Conservation (phyloP, 345 rosid genomes). For the Eucalyptus coolabah region DNA sequence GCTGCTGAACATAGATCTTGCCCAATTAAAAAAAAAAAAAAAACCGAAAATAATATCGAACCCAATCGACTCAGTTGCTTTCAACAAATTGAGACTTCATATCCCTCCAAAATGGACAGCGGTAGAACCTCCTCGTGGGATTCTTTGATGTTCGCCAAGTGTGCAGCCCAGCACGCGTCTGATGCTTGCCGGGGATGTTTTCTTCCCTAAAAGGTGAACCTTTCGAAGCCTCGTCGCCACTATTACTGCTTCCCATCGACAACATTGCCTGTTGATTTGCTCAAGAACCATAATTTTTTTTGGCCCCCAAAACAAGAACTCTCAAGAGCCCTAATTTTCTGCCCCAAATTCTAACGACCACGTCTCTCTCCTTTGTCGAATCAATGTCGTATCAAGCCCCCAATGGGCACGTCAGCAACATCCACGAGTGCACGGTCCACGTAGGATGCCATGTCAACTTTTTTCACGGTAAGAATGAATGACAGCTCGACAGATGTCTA, state of each 20-base stretch:
- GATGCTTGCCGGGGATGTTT: neutral
- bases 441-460: neutral
- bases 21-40: too few relatives aligned
- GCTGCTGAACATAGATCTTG: neutral
- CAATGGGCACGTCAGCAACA: neutral
- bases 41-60: neutral
- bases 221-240: neutral
- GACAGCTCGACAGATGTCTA: neutral
- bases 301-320: neutral
- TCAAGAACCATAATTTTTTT: neutral
- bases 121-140: neutral
- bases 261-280: neutral
- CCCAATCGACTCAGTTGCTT: neutral
- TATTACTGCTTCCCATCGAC: neutral
- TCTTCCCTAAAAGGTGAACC: neutral
- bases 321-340: neutral
- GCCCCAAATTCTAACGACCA: neutral
- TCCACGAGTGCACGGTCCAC: too few relatives aligned
- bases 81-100: neutral
- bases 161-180: too few relatives aligned
- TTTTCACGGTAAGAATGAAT: too few relatives aligned
- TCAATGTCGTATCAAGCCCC: neutral
- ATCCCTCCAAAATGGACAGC: neutral
- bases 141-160: neutral
- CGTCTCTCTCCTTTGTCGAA: neutral